These are phyloP conservation scores for Populus davidiana DNA, from an alignment of 345 rosid species.

Conservation along the genomic window DNA sequence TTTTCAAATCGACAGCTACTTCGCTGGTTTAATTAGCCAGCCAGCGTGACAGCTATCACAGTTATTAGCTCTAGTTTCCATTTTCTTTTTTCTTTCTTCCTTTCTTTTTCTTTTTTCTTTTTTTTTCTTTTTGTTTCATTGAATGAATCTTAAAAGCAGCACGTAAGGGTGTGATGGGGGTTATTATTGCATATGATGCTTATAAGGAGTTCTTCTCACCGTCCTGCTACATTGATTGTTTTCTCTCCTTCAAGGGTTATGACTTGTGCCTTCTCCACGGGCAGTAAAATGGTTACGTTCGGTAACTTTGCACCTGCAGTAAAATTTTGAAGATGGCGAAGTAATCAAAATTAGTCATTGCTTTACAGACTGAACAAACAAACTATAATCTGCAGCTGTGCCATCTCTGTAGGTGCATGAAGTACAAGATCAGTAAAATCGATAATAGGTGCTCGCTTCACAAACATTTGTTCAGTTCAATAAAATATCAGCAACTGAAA, in stretches of 20 bases:
- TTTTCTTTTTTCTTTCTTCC: no score
- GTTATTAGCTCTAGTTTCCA: no score
- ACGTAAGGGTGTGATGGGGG: no score
- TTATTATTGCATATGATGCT: constrained; percentile 3
- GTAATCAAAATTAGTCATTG: constrained; percentile 10
- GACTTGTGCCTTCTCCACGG: constrained; percentile 51
- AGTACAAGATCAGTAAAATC: not conserved
- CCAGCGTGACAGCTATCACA: no score
- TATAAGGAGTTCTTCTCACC: constrained; percentile 38
- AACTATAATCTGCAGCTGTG: not conserved
- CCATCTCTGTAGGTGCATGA: not conserved
- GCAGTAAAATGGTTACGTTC: constrained; percentile 57
- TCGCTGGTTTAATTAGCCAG: no score
- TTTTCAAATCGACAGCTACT: no score
- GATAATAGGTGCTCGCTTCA: not conserved
- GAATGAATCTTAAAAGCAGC: no score
- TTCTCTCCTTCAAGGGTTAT: constrained; percentile 50
- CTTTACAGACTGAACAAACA: not conserved
- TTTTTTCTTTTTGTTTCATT: no score
- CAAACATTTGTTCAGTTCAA: not conserved
- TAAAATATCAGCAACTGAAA: not conserved
- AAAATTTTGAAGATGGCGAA: not conserved
- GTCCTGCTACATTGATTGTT: constrained; percentile 63
- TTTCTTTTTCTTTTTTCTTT: no score
- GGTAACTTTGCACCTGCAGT: constrained; percentile 75